A percentile compares a stretch with the other conserved stretches of the same genome.
Evolutionary conservation across 805 yeast species (phyloP).

Genomic region (Nakazawaea wyomingensis): DNA sequence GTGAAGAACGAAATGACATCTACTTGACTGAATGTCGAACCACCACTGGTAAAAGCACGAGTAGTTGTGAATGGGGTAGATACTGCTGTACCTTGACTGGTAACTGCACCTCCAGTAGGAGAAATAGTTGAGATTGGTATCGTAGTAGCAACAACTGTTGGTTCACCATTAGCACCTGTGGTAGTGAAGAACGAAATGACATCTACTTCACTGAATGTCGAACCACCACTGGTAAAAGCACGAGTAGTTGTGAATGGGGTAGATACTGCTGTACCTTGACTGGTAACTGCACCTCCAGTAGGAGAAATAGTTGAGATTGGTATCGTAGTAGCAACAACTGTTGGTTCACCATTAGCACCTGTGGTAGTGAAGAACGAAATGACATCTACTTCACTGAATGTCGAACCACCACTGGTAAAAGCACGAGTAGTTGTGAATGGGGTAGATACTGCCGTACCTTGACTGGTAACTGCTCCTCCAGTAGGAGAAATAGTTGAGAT

Average conservation of each 20-base stretch:
- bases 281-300: neutral
- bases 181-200: slow-evolving; percentile 3
- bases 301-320: neutral
- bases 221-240: neutral
- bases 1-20: neutral
- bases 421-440: neutral
- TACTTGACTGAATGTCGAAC: neutral
- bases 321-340: neutral
- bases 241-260: slow-evolving; percentile 5
- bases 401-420: neutral
- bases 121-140: neutral
- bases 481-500: slow-evolving; percentile 1
- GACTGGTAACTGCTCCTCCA: neutral
- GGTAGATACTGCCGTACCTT: neutral
- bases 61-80: neutral
- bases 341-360: neutral
- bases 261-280: neutral
- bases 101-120: neutral
- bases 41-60: neutral
- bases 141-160: slow-evolving; percentile 1
- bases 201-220: slow-evolving; percentile 3
- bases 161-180: slow-evolving; percentile 1
- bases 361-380: slow-evolving; percentile 1
- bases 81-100: neutral
- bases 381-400: neutral